Evolutionary conservation across 2,329 filamentous ascomycete species (phyloP).

Genomic region (Botrytis pseudocinerea): DNA sequence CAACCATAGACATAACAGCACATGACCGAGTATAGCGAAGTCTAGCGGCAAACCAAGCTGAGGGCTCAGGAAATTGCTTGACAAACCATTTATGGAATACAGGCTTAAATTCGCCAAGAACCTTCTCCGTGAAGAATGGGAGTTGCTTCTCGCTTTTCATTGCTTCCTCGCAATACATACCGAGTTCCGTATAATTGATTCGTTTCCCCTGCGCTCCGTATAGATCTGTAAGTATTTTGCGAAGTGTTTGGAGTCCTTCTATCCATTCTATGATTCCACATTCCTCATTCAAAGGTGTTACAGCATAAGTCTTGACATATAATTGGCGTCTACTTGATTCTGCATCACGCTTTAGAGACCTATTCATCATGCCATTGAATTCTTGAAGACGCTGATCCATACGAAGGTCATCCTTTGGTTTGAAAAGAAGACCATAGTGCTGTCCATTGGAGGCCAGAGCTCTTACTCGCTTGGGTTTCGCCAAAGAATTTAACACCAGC

Average conservation of each 20-base stretch:
- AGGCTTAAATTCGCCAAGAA: slow-evolving; percentile 70
- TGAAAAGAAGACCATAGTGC: slow-evolving; percentile 87
- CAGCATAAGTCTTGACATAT: slow-evolving; percentile 95
- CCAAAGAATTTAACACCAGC: slow-evolving; percentile 83
- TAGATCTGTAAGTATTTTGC: slow-evolving; percentile 81
- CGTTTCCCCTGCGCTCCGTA: slow-evolving; percentile 74
- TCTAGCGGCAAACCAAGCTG: slow-evolving; percentile 86
- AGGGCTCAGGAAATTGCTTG: slow-evolving; percentile 90
- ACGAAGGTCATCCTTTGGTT: slow-evolving; percentile 95
- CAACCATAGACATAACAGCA: slow-evolving; percentile 99
- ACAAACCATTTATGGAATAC: slow-evolving; percentile 94
- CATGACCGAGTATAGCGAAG: slow-evolving; percentile 89
- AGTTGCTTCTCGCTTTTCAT: slow-evolving; percentile 59
- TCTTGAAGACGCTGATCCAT: slow-evolving; percentile 99
- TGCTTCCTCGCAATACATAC: slow-evolving; percentile 63
- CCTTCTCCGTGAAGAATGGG: slow-evolving; percentile 67
- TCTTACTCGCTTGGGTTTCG: slow-evolving; percentile 86
- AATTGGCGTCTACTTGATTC: slow-evolving; percentile 87
- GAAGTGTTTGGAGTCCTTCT: slow-evolving; percentile 88
- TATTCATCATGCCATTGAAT: slow-evolving; percentile 97
- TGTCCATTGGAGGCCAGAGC: slow-evolving; percentile 87
- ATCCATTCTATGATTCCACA: slow-evolving; percentile 99
- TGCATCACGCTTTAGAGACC: slow-evolving; percentile 85
- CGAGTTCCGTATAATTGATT: slow-evolving; percentile 69
- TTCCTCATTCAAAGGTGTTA: slow-evolving; percentile 95